Conservation (phyloP, 495 filamentous ascomycete genomes). For the Daldinia concentrica region DNA sequence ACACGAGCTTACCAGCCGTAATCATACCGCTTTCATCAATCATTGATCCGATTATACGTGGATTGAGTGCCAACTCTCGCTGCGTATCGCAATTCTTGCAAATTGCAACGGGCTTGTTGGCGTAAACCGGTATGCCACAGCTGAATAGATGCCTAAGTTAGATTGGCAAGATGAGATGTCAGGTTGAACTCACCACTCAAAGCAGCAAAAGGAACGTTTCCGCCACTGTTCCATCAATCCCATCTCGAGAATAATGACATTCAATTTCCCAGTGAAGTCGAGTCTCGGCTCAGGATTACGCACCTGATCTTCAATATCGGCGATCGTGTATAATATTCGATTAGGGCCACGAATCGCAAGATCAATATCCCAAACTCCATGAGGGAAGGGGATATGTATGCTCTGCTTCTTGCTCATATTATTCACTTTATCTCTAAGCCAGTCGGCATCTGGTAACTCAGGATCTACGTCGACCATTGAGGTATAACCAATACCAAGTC, state of each 20-base stretch:
- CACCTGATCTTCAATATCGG: constrained; percentile 68
- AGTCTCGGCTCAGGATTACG: constrained; percentile 45
- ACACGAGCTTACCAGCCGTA: constrained; percentile 59
- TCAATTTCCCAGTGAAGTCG: constrained; percentile 67
- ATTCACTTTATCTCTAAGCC: constrained; percentile 63
- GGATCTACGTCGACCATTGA: constrained; percentile 69
- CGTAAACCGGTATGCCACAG: constrained; percentile 66
- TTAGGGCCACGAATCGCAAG: constrained; percentile 52
- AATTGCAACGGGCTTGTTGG: constrained; percentile 55
- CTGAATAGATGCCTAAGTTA: constrained; percentile 45
- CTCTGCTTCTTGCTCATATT: constrained; percentile 62
- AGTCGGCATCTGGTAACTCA: constrained; percentile 63
- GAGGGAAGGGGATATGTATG: constrained; percentile 62
- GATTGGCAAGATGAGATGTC: neutral
- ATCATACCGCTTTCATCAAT: constrained; percentile 66
- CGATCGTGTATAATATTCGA: constrained; percentile 65
- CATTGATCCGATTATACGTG: constrained; percentile 60
- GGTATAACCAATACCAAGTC: constrained; percentile 55
- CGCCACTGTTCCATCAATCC: constrained; percentile 58
- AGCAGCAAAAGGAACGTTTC: constrained; percentile 61
- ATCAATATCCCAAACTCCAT: constrained; percentile 62
- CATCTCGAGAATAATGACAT: constrained; percentile 64
- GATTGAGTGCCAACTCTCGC: constrained; percentile 61
- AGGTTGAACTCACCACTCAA: constrained; percentile 61
- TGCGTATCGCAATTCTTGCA: constrained; percentile 64